Conservation (phyloP, 495 filamentous ascomycete species). For the Stereocaulon alpinum region DNA sequence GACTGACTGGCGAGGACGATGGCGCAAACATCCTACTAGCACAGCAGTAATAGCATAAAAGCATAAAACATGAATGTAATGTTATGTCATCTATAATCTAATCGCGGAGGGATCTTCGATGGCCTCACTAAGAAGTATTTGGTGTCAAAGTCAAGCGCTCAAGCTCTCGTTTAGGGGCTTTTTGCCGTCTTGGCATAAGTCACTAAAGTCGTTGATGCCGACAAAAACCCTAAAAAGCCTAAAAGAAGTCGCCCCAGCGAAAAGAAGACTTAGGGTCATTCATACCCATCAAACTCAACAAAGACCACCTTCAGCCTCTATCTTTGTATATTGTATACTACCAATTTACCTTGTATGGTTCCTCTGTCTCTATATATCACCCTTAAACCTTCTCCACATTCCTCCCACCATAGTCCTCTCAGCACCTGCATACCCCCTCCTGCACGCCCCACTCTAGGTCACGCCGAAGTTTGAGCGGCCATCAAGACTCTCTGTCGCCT, state of each 20-base stretch:
- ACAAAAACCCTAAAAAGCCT: neutral
- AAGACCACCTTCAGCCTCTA: neutral
- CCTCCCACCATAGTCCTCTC: neutral
- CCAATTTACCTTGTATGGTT: neutral
- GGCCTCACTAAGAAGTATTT: neutral
- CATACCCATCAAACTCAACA: constrained; percentile 3
- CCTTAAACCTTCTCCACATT: neutral
- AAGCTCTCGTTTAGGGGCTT: neutral
- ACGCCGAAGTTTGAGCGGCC: neutral
- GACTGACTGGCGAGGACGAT: too few relatives aligned
- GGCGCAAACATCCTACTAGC: too few relatives aligned
- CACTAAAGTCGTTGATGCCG: neutral
- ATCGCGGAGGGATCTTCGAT: neutral
- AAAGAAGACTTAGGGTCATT: neutral
- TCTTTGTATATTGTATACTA: neutral
- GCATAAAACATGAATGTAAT: too few relatives aligned
- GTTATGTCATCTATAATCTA: neutral
- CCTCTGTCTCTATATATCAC: neutral
- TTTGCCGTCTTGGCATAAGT: neutral
- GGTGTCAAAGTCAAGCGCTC: neutral
- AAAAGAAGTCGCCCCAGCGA: neutral
- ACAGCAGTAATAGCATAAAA: too few relatives aligned
- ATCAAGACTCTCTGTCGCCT: too few relatives aligned
- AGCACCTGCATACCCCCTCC: constrained; percentile 2
- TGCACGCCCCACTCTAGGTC: constrained; percentile 9